Evolutionary conservation across 805 yeast species (phyloP).

Genomic region (Hanseniaspora guilliermondii): DNA sequence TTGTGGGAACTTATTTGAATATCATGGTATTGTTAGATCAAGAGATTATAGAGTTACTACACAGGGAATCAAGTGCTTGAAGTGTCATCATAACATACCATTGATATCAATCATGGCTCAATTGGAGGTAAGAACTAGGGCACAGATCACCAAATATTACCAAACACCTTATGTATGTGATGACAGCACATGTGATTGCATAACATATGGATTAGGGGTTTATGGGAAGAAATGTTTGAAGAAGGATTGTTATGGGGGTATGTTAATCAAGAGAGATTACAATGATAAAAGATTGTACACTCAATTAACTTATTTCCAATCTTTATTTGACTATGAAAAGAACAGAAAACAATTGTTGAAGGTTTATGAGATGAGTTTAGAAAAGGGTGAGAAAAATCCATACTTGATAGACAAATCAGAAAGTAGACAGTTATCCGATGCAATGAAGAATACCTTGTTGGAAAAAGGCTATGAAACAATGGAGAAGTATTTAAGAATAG

Average conservation of each 20-base stretch:
- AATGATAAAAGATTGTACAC: constrained; percentile 72
- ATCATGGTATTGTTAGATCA: constrained; percentile 64
- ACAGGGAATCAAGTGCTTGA: constrained; percentile 58
- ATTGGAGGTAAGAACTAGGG: constrained; percentile 58
- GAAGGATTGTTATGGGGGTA: constrained; percentile 48
- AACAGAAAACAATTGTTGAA: constrained; percentile 47
- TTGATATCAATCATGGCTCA: constrained; percentile 52
- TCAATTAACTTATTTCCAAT: constrained; percentile 66
- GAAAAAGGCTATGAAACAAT: constrained; percentile 39
- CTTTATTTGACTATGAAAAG: constrained; percentile 71
- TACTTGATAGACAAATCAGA: constrained; percentile 34
- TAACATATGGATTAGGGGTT: constrained; percentile 76
- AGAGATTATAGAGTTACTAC: constrained; percentile 47
- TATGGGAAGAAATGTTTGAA: constrained; percentile 73
- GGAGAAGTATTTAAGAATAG: constrained; percentile 58
- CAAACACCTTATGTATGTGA: constrained; percentile 81
- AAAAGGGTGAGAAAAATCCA: constrained; percentile 23
- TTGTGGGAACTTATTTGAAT: constrained; percentile 51
- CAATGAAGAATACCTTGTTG: constrained; percentile 32
- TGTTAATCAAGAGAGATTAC: constrained; percentile 59
- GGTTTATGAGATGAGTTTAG: constrained; percentile 35
- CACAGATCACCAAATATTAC: constrained; percentile 62
- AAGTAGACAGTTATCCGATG: constrained; percentile 57
- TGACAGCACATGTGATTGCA: constrained; percentile 66
- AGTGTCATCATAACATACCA: constrained; percentile 44